Conservation (phyloP, 23 red algal species). For the Gracilaria gracilis region DNA sequence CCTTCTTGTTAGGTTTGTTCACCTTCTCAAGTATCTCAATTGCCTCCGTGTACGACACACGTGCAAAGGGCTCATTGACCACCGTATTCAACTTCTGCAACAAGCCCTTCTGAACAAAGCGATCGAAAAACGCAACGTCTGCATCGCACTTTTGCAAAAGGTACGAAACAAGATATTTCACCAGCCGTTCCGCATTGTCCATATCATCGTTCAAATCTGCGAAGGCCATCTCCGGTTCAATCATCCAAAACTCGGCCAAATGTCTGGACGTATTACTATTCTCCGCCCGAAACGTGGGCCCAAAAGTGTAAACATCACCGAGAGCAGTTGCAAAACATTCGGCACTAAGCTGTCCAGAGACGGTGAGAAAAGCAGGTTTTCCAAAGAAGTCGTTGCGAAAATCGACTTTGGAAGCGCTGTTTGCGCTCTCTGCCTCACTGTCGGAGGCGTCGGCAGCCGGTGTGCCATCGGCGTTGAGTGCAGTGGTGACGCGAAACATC, state of each 20-base stretch:
- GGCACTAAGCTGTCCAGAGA: constrained; percentile 92
- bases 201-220: constrained; percentile 88
- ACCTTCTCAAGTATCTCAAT: constrained; percentile 74
- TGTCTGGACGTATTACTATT: constrained; percentile 98
- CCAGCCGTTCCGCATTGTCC: constrained; percentile 89
- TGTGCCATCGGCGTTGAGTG: constrained; percentile 20
- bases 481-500: constrained; percentile 97
- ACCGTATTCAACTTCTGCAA: constrained; percentile 65
- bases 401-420: constrained; percentile 25
- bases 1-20: constrained; percentile 63
- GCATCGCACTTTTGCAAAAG: constrained; percentile 56
- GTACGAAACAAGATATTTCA: constrained; percentile 67
- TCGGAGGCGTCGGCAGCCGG: background rate
- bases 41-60: constrained; percentile 92
- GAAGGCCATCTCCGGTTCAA: constrained; percentile 99
- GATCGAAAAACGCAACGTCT: constrained; percentile 94
- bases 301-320: constrained; percentile 97
- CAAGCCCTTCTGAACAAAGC: constrained; percentile 90
- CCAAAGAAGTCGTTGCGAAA: constrained; percentile 91
- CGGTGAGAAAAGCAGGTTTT: constrained; percentile 92
- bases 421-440: background rate
- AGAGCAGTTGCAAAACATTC: constrained; percentile 93
- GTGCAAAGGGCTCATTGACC: constrained; percentile 70
- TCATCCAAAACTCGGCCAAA: constrained; percentile 99
- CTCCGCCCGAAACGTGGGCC: constrained; percentile 97